Conservation (phyloP, 305 asterid species). For the Rubia tinctorum region DNA sequence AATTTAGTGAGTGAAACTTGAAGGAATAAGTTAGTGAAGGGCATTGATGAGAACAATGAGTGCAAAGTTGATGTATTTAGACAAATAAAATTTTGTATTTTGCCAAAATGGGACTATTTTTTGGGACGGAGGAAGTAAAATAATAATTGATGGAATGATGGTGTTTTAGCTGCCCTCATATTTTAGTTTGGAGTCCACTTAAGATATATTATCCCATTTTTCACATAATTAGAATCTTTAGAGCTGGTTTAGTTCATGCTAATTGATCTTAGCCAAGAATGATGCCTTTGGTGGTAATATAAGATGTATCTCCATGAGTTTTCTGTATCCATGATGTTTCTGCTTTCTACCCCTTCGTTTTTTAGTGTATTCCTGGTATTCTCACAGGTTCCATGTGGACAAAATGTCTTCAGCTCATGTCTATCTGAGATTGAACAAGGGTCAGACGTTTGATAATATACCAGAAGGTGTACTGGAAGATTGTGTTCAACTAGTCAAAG, state of each 20-base stretch:
- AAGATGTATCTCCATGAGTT: background rate
- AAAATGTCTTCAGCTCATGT: constrained; percentile 99
- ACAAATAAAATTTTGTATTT: too few species aligned
- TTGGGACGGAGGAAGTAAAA: background rate
- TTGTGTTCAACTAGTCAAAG: constrained; percentile 91
- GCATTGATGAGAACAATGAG: background rate
- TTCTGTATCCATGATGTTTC: background rate
- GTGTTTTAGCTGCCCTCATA: background rate
- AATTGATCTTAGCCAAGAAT: background rate
- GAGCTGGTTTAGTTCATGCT: background rate
- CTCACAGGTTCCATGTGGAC: constrained; percentile 93
- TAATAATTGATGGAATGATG: background rate
- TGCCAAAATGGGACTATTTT: background rate
- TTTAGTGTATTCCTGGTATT: constrained; percentile 23
- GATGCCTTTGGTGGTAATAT: background rate
- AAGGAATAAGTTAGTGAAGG: background rate
- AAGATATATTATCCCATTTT: background rate
- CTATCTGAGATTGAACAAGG: constrained; percentile 81
- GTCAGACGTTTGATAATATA: constrained; percentile 78
- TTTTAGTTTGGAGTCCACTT: background rate
- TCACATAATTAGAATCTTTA: background rate
- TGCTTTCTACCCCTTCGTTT: constrained; percentile 1
- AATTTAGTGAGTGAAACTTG: background rate
- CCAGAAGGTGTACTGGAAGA: constrained; percentile 89
- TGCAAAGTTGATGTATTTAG: too few species aligned